phyloP scores from a whole-genome alignment of 805 yeast genomes.

The Candida sonorensis region DNA sequence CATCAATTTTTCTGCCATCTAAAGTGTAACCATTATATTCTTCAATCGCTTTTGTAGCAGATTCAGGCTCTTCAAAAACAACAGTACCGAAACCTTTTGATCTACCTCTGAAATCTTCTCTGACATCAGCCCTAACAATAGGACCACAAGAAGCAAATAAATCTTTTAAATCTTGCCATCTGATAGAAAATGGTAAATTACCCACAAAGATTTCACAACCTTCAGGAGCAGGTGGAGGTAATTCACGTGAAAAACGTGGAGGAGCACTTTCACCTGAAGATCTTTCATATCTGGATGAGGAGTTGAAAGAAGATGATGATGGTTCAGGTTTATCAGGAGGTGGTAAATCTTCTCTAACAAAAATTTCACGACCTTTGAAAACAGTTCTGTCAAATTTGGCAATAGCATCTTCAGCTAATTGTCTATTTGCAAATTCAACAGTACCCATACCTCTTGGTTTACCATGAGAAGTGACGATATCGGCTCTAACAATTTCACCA shows the following conservation, averaged over 20 bases:
- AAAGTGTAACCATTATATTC: conserved; percentile 61
- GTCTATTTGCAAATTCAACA: conserved; percentile 66
- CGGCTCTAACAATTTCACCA: conserved; percentile 73
- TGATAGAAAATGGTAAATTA: conserved; percentile 73
- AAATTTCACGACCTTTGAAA: conserved; percentile 69
- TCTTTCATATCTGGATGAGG: conserved; percentile 6
- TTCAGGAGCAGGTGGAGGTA: conserved; percentile 18
- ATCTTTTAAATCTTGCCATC: conserved; percentile 84
- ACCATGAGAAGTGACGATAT: conserved; percentile 71
- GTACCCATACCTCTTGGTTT: conserved; percentile 88
- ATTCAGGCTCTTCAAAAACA: conserved; percentile 55
- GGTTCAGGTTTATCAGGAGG: conserved; percentile 46
- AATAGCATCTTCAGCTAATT: conserved; percentile 69
- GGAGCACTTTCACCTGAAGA: conserved; percentile 4
- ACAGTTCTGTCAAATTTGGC: conserved; percentile 56
- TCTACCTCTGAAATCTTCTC: conserved; percentile 57
- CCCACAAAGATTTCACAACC: conserved; percentile 64
- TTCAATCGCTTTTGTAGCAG: conserved; percentile 65
- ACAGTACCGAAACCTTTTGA: conserved; percentile 88
- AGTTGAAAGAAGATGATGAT: no score
- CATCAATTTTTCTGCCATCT: conserved; percentile 74
- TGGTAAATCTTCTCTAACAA: conserved; percentile 87
- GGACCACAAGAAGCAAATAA: conserved; percentile 71
- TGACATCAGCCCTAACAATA: conserved; percentile 78
- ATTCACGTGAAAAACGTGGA: no score